phyloP scores from a whole-genome alignment of 2,329 filamentous ascomycete species.

The Pyricularia pennisetigena region DNA sequence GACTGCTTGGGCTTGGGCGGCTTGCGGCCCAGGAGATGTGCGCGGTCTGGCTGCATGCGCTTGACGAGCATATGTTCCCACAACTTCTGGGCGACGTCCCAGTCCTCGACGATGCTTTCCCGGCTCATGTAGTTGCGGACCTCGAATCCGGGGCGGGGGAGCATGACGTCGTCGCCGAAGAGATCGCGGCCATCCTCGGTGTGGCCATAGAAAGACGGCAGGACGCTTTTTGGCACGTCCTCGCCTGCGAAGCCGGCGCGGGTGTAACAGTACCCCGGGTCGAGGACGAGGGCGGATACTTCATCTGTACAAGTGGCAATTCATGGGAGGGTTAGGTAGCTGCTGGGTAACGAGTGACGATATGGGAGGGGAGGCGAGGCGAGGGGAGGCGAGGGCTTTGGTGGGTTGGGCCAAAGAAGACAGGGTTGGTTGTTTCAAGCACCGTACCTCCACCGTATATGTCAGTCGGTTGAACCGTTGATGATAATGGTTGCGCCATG shows the following conservation, averaged over 20 bases:
- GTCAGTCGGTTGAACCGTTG: slow-evolving; percentile 49
- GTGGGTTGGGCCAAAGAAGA: not conserved
- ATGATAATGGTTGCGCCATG: slow-evolving; percentile 36
- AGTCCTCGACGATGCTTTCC: slow-evolving; percentile 89
- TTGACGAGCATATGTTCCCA: slow-evolving; percentile 93
- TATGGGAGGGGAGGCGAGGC: slow-evolving; percentile 2
- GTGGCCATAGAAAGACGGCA: slow-evolving; percentile 81
- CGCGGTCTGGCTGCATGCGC: slow-evolving; percentile 69
- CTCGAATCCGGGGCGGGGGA: slow-evolving; percentile 66
- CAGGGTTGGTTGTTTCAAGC: not conserved
- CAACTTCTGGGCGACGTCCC: slow-evolving; percentile 80
- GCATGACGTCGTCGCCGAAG: slow-evolving; percentile 86
- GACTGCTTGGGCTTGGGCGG: slow-evolving; percentile 1
- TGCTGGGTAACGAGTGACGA: slow-evolving; percentile 10
- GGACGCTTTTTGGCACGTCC: slow-evolving; percentile 88
- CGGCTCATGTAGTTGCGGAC: slow-evolving; percentile 86
- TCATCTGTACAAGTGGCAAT: slow-evolving; percentile 54
- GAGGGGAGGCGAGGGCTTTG: slow-evolving; percentile 4
- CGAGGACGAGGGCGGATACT: slow-evolving; percentile 92
- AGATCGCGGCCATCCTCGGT: slow-evolving; percentile 45
- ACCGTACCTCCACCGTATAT: slow-evolving; percentile 51
- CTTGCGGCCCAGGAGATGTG: slow-evolving; percentile 43
- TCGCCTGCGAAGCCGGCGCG: slow-evolving; percentile 96
- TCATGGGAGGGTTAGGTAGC: slow-evolving; percentile 7
- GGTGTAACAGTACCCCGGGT: slow-evolving; percentile 83